phyloP scores from a whole-genome alignment of 2,329 filamentous ascomycete genomes.

The Ceratocystis cacaofunesta region DNA sequence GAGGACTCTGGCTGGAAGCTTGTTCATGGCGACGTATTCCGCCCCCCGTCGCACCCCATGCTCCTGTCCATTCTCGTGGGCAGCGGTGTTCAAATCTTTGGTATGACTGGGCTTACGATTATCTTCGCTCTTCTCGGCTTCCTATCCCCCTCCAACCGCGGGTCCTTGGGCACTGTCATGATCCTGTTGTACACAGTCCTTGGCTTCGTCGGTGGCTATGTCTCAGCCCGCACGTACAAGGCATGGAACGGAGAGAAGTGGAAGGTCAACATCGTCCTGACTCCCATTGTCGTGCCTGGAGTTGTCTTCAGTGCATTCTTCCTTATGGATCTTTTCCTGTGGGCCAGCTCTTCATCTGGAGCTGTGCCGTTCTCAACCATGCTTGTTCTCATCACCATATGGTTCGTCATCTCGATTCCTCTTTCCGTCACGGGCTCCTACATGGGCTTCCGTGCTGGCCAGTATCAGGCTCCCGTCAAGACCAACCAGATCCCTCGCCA shows the following conservation, averaged over 20 bases:
- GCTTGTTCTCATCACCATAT: constrained; percentile 83
- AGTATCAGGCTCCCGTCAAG: constrained; percentile 66
- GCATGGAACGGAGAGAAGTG: constrained; percentile 80
- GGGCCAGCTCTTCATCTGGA: constrained; percentile 81
- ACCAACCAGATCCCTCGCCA: constrained; percentile 98
- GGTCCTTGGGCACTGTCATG: constrained; percentile 83
- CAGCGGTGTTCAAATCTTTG: constrained; percentile 89
- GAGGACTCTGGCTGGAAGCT: constrained; percentile 98
- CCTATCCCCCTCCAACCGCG: constrained; percentile 87
- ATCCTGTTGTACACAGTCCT: constrained; percentile 87
- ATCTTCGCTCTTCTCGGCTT: constrained; percentile 87
- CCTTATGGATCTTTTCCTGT: constrained; percentile 88
- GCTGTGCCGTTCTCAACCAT: constrained; percentile 95
- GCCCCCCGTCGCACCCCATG: constrained; percentile 67
- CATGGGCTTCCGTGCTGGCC: constrained; percentile 68
- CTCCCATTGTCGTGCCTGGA: constrained; percentile 70
- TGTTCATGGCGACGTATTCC: constrained; percentile 94
- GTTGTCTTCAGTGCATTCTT: constrained; percentile 84
- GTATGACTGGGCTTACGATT: constrained; percentile 93
- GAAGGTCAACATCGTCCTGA: constrained; percentile 86
- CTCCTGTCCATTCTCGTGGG: constrained; percentile 77
- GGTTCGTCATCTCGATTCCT: constrained; percentile 93
- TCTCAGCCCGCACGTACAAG: constrained; percentile 85
- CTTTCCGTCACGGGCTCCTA: constrained; percentile 82
- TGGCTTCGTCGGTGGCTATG: constrained; percentile 82